Evolutionary conservation across 176 grass and related monocot genomes (phyloP).

Genomic region (Bothriochloa decipiens): DNA sequence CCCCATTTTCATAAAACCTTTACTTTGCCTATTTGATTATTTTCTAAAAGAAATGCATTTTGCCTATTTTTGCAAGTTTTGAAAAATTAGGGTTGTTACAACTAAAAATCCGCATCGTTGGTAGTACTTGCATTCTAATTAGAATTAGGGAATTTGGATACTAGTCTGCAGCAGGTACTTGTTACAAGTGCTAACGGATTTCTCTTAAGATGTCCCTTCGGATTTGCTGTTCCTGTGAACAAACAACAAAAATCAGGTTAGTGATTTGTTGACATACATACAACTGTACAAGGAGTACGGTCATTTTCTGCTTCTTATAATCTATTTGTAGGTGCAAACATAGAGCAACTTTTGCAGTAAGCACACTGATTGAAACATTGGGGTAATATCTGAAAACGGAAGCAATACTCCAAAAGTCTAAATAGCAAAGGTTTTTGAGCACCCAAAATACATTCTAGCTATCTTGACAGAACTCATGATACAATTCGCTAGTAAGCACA

Average conservation of each 20-base stretch:
- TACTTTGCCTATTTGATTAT: too few species aligned
- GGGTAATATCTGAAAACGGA: not conserved
- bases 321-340: not conserved
- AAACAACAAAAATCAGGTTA: conserved; percentile 27
- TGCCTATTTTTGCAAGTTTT: too few species aligned
- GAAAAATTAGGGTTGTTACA: too few species aligned
- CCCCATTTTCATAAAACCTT: too few species aligned
- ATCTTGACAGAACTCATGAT: not conserved
- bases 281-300: not conserved
- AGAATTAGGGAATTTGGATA: conserved; percentile 10
- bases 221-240: conserved; percentile 47
- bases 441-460: conserved; percentile 4
- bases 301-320: not conserved
- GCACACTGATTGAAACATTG: not conserved
- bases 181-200: not conserved
- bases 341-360: not conserved
- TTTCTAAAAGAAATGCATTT: too few species aligned
- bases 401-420: not conserved
- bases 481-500: not conserved
- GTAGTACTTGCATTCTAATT: not conserved
- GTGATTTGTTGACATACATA: not conserved
- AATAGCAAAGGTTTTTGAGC: conserved; percentile 22
- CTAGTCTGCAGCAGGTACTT: not conserved
- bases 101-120: not conserved
- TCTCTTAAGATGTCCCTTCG: conserved; percentile 39